A percentile compares a stretch with the other conserved stretches of the same genome.
Conservation (phyloP, 140 eudicot species). For the Ambrosia hybrid region DNA sequence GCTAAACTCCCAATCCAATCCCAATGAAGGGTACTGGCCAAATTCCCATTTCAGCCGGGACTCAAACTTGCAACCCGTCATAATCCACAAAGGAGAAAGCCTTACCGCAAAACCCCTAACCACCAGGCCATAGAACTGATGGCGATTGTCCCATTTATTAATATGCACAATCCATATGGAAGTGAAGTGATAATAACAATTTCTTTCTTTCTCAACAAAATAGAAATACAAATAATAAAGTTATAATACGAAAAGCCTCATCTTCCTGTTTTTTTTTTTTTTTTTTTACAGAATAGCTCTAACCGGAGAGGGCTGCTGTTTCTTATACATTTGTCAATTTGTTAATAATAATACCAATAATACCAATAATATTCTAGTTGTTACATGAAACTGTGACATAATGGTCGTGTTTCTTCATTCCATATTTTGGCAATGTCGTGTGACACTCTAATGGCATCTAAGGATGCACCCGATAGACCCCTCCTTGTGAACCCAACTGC, state of each 20-base stretch:
- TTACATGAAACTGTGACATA: constrained; percentile 49
- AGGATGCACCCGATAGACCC: constrained; percentile 87
- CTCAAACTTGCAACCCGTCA: no score
- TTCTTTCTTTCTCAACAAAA: background rate
- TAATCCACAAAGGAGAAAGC: no score
- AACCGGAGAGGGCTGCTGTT: constrained; percentile 60
- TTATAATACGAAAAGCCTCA: constrained; percentile 22
- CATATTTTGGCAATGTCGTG: constrained; percentile 71
- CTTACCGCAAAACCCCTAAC: no score
- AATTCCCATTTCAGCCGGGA: no score
- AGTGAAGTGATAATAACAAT: background rate
- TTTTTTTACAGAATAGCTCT: constrained; percentile 15
- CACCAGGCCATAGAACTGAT: no score
- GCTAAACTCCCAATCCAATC: no score
- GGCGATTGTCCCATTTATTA: no score
- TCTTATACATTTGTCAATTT: constrained; percentile 11
- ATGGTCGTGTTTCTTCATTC: constrained; percentile 70
- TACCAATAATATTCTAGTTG: background rate
- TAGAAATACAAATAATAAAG: background rate
- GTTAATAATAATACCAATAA: background rate
- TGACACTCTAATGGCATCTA: constrained; percentile 77
- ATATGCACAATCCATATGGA: background rate
- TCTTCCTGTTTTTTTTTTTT: constrained; percentile 25
- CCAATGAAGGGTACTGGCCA: no score
- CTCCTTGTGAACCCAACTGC: constrained; percentile 90